These are phyloP conservation scores for Penicillium sp. DNA, from an alignment of 2,329 filamentous ascomycete genomes.

Conservation along the genomic window DNA sequence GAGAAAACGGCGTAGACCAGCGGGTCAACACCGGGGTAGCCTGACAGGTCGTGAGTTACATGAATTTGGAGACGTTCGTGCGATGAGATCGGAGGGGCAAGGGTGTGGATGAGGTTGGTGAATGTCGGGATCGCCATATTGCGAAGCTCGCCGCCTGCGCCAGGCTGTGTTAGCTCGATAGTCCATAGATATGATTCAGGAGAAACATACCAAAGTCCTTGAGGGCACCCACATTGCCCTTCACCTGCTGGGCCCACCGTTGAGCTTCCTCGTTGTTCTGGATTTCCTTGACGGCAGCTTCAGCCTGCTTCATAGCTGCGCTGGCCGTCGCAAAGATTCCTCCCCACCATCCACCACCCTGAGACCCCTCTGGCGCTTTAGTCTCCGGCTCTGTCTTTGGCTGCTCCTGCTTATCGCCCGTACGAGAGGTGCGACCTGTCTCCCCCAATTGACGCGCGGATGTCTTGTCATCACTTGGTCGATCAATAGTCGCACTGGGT, in stretches of 20 bases:
- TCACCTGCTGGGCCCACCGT: conserved; percentile 91
- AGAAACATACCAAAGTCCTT: conserved; percentile 61
- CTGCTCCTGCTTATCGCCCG: conserved; percentile 62
- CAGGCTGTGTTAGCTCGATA: conserved; percentile 6
- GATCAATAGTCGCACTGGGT: conserved; percentile 48
- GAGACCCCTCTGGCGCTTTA: conserved; percentile 42
- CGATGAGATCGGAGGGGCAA: conserved; percentile 91
- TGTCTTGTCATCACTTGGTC: conserved; percentile 61
- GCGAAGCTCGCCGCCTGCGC: conserved; percentile 74
- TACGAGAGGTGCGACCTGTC: conserved; percentile 65
- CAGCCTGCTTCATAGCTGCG: conserved; percentile 75
- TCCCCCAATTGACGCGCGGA: conserved; percentile 68
- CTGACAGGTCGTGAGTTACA: conserved; percentile 90
- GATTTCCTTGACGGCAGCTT: conserved; percentile 88
- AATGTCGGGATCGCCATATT: conserved; percentile 89
- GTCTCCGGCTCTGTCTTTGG: conserved; percentile 38
- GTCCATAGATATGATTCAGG: neutral
- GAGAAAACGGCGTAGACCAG: conserved; percentile 88
- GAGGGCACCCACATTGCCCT: conserved; percentile 77
- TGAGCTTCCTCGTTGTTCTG: conserved; percentile 95
- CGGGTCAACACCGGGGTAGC: conserved; percentile 90
- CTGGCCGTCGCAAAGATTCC: conserved; percentile 74
- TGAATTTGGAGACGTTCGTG: conserved; percentile 97
- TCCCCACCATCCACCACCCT: conserved; percentile 81
- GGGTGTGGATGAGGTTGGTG: conserved; percentile 86